A percentile compares a stretch with the other conserved stretches of the same genome.
These are phyloP conservation scores for Phytophthora crassamura DNA, from an alignment of 352 stramenopile genomes.

Conservation along the genomic window DNA sequence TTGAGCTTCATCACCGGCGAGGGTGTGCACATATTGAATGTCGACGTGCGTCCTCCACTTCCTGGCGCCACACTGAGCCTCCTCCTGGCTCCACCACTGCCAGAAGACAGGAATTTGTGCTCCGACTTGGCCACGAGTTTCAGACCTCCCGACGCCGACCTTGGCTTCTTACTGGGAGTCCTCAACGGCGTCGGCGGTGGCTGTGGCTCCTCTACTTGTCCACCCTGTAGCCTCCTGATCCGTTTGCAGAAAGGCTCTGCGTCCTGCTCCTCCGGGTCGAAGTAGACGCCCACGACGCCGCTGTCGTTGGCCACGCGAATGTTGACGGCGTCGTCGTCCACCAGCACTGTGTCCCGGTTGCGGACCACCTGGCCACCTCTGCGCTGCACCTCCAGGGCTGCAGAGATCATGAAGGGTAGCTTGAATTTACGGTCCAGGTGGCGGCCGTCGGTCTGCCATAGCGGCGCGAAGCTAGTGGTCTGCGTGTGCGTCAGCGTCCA, in stretches of 20 bases:
- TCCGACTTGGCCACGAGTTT: conserved; percentile 46
- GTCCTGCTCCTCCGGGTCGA: conserved; percentile 58
- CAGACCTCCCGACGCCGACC: conserved; percentile 19
- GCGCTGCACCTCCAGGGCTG: conserved; percentile 50
- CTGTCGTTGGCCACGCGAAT: conserved; percentile 77
- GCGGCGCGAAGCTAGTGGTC: conserved; percentile 53
- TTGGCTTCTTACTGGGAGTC: conserved; percentile 36
- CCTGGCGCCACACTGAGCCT: conserved; percentile 19
- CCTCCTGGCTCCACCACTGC: conserved; percentile 26
- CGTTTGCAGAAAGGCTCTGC: conserved; percentile 51
- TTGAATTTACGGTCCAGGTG: conserved; percentile 77
- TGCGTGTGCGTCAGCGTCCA: conserved; percentile 65
- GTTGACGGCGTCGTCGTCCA: conserved; percentile 84
- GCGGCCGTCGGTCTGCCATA: conserved; percentile 59
- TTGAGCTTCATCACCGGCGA: conserved; percentile 85
- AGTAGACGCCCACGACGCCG: conserved; percentile 76
- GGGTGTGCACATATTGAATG: conserved; percentile 78
- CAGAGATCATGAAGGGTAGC: conserved; percentile 79
- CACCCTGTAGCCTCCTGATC: conserved; percentile 36
- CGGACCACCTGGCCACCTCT: conserved; percentile 37
- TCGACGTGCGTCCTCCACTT: conserved; percentile 36
- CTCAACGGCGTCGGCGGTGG: conserved; percentile 15
- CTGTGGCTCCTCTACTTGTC: conserved; percentile 1
- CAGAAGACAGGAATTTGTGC: conserved; percentile 39
- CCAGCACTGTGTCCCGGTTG: conserved; percentile 76